Conservation (phyloP, 768 basidiomycete species). For the Mycena indigotica region DNA sequence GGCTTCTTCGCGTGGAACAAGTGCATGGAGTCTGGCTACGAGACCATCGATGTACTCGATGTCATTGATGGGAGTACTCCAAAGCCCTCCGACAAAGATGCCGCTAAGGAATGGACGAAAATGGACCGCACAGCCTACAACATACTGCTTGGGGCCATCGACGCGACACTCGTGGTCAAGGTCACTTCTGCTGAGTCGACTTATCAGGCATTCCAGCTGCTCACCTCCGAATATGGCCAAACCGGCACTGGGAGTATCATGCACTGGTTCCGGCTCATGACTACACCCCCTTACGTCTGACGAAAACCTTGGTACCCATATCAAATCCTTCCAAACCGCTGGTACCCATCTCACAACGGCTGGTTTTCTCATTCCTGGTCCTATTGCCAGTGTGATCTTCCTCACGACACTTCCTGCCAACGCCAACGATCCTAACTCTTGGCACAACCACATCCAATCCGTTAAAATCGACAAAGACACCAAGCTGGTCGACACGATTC, state of each 20-base stretch:
- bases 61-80: background rate
- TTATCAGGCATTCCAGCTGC: background rate
- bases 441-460: conserved; percentile 1
- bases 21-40: background rate
- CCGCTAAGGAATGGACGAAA: background rate
- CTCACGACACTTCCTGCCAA: conserved; percentile 8
- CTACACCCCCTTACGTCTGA: background rate
- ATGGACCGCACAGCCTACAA: background rate
- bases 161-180: conserved; percentile 4
- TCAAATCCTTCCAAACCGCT: conserved; percentile 10
- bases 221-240: conserved; percentile 1
- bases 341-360: background rate
- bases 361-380: conserved; percentile 3
- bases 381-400: conserved; percentile 1
- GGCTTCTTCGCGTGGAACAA: background rate
- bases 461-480: conserved; percentile 7
- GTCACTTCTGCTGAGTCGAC: background rate
- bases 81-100: background rate
- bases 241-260: conserved; percentile 7
- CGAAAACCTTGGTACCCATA: background rate
- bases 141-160: conserved; percentile 1
- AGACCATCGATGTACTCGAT: background rate
- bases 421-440: conserved; percentile 6
- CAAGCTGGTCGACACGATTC: conserved; percentile 2
- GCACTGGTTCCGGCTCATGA: conserved; percentile 14